Conservation (phyloP, 306 rosid species). For the Vigna unguiculata region DNA sequence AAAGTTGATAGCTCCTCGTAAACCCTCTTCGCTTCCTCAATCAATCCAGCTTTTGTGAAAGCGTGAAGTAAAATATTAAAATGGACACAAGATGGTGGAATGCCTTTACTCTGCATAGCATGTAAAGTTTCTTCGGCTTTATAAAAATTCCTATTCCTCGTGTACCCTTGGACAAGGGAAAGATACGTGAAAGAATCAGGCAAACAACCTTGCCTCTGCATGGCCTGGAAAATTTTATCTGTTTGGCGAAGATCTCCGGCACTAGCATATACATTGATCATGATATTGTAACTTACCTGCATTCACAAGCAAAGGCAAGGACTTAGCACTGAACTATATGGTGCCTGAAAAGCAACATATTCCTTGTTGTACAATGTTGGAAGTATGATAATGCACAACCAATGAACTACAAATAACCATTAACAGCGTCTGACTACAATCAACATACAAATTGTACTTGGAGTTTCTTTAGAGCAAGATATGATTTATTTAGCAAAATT, state of each 20-base stretch:
- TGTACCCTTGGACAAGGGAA: conserved; percentile 74
- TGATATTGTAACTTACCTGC: conserved; percentile 91
- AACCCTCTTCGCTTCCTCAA: conserved; percentile 76
- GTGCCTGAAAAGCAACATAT: conserved; percentile 15
- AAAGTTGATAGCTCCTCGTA: conserved; percentile 54
- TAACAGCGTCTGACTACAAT: conserved; percentile 27
- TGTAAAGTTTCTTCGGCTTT: conserved; percentile 73
- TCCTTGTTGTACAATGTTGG: not conserved
- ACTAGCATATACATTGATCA: conserved; percentile 80
- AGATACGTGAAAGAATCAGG: conserved; percentile 83
- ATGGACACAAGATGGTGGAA: conserved; percentile 75
- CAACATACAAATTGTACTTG: not conserved
- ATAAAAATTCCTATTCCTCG: conserved; percentile 62
- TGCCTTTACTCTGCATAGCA: conserved; percentile 66
- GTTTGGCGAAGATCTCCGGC: conserved; percentile 72
- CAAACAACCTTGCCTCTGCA: conserved; percentile 65
- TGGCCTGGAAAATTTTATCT: conserved; percentile 66
- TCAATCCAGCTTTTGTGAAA: conserved; percentile 65
- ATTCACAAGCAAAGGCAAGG: conserved; percentile 43
- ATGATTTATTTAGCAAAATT: conserved; percentile 1
- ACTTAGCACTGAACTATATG: conserved; percentile 34
- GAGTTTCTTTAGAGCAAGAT: not conserved
- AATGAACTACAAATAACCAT: not conserved
- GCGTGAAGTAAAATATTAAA: conserved; percentile 71
- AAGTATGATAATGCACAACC: not conserved